A percentile compares a stretch with the other conserved stretches of the same genome.
These are phyloP conservation scores for Fusarium sp. DNA, from an alignment of 2,329 filamentous ascomycete species.

Conservation along the genomic window DNA sequence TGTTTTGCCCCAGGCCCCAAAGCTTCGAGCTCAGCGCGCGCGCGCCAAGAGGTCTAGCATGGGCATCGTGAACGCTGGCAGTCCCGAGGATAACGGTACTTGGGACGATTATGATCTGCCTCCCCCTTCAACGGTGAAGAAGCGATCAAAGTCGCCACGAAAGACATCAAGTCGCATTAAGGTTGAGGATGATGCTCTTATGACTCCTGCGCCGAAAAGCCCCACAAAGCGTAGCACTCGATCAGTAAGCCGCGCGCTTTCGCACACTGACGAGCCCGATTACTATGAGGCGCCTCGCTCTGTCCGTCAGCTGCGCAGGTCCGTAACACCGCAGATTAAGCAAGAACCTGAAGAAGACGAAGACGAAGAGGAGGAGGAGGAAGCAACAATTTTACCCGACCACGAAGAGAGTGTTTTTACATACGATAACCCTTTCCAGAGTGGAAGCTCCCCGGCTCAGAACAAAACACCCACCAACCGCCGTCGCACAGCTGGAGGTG, in stretches of 20 bases:
- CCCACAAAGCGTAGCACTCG: slow-evolving; percentile 67
- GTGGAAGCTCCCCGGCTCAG: slow-evolving; percentile 73
- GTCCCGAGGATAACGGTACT: slow-evolving; percentile 72
- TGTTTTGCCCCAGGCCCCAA: slow-evolving; percentile 80
- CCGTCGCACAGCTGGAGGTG: slow-evolving; percentile 60
- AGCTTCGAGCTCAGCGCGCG: slow-evolving; percentile 78
- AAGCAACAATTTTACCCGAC: slow-evolving; percentile 38
- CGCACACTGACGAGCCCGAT: slow-evolving; percentile 61
- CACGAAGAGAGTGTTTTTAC: slow-evolving; percentile 78
- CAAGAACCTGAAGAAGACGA: slow-evolving; percentile 61
- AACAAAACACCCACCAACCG: slow-evolving; percentile 61
- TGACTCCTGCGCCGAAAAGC: slow-evolving; percentile 54
- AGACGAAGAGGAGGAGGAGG: slow-evolving; percentile 45
- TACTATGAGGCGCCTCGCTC: slow-evolving; percentile 55
- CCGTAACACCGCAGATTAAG: slow-evolving; percentile 64
- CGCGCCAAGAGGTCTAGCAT: slow-evolving; percentile 86
- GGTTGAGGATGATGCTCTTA: slow-evolving; percentile 61
- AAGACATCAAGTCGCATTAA: slow-evolving; percentile 65
- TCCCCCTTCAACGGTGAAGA: slow-evolving; percentile 61
- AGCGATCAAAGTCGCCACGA: slow-evolving; percentile 65
- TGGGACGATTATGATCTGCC: slow-evolving; percentile 69
- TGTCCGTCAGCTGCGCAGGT: slow-evolving; percentile 62
- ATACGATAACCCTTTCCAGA: slow-evolving; percentile 93
- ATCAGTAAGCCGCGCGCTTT: slow-evolving; percentile 64
- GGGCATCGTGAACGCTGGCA: slow-evolving; percentile 79